phyloP scores from a whole-genome alignment of 2,329 filamentous ascomycete genomes.

The Thyridium curvatum region DNA sequence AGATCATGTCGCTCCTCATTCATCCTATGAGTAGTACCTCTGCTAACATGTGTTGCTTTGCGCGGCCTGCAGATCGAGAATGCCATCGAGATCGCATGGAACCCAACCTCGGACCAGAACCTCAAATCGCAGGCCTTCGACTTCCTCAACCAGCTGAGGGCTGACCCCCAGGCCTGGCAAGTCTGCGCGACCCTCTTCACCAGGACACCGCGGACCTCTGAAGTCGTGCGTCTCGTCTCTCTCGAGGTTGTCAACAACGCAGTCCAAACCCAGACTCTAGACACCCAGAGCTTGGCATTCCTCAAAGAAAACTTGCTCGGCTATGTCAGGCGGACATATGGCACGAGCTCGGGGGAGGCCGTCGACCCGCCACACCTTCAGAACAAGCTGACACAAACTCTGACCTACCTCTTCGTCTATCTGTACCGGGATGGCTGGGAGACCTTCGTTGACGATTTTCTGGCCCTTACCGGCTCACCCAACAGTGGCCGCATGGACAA shows the following conservation, averaged over 20 bases:
- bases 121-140: constrained; percentile 79
- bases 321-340: constrained; percentile 75
- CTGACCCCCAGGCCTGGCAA: constrained; percentile 84
- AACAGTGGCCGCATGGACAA: constrained; percentile 62
- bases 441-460: constrained; percentile 84
- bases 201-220: constrained; percentile 66
- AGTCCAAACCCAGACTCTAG: constrained; percentile 72
- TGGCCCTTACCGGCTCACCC: constrained; percentile 62
- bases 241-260: constrained; percentile 93
- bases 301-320: constrained; percentile 77
- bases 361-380: constrained; percentile 74
- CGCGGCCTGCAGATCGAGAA: constrained; percentile 65
- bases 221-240: constrained; percentile 82
- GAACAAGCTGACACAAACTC: constrained; percentile 94
- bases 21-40: not conserved
- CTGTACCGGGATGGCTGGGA: constrained; percentile 85
- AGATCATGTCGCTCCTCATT: not conserved
- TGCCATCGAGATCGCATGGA: constrained; percentile 90
- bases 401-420: constrained; percentile 87
- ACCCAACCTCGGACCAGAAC: constrained; percentile 67
- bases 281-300: constrained; percentile 63
- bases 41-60: not conserved
- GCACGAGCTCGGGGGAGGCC: constrained; percentile 32
- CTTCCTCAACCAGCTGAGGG: constrained; percentile 71
- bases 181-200: constrained; percentile 82